Conservation (phyloP, 306 rosid genomes). For the Vigna hirtella region DNA sequence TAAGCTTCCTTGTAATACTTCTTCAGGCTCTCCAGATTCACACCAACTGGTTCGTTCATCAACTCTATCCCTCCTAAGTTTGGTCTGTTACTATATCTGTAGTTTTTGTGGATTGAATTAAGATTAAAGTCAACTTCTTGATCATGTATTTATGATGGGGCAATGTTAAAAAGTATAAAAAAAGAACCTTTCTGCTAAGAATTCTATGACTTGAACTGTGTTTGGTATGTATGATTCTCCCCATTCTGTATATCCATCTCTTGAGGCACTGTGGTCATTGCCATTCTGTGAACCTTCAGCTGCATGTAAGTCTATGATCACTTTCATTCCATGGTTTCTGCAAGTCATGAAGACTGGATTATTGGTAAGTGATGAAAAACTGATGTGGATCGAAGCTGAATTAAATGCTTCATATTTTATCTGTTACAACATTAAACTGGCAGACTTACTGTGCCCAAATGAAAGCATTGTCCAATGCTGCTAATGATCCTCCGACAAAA, state of each 20-base stretch:
- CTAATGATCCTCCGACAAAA: slow-evolving; percentile 64
- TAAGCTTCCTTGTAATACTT: slow-evolving; percentile 49
- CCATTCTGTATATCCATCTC: slow-evolving; percentile 62
- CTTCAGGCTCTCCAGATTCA: slow-evolving; percentile 49
- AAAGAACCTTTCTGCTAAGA: slow-evolving; percentile 56
- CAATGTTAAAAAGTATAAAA: not conserved
- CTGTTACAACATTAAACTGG: not conserved
- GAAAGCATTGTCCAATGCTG: slow-evolving; percentile 68
- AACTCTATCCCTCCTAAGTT: slow-evolving; percentile 58
- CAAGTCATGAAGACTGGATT: slow-evolving; percentile 12
- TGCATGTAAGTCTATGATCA: slow-evolving; percentile 69
- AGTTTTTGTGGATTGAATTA: no score
- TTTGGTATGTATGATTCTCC: slow-evolving; percentile 55
- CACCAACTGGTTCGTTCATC: slow-evolving; percentile 57
- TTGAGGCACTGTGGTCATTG: slow-evolving; percentile 56
- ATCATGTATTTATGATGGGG: no score
- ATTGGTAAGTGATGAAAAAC: not conserved
- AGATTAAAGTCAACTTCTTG: no score
- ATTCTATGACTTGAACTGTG: slow-evolving; percentile 60
- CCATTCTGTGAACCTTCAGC: slow-evolving; percentile 67
- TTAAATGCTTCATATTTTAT: not conserved
- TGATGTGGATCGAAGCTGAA: not conserved
- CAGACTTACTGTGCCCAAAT: slow-evolving; percentile 66
- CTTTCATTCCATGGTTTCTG: slow-evolving; percentile 56
- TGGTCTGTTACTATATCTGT: slow-evolving; percentile 51